Conservation (phyloP, 306 rosid species). For the Trifolium dubium region DNA sequence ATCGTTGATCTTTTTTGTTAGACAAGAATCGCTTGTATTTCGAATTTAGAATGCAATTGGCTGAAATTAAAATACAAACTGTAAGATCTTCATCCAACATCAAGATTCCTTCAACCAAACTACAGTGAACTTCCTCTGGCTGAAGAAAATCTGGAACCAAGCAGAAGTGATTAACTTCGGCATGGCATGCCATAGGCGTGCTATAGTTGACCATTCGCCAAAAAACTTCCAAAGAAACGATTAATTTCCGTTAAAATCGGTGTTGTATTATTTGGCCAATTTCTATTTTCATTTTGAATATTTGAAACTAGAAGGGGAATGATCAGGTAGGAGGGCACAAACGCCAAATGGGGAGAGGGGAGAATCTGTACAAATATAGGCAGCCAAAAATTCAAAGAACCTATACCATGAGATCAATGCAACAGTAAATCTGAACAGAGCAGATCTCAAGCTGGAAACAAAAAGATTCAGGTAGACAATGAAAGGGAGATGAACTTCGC, state of each 20-base stretch:
- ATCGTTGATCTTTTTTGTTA: background rate
- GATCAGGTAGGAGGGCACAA: slow-evolving; percentile 29
- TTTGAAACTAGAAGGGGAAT: slow-evolving; percentile 46
- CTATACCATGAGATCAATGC: slow-evolving; percentile 55
- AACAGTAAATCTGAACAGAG: slow-evolving; percentile 47
- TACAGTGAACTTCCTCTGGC: background rate
- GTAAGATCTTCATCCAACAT: background rate
- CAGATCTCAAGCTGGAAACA: slow-evolving; percentile 47
- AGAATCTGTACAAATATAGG: slow-evolving; percentile 76
- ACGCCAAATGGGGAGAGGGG: slow-evolving; percentile 28
- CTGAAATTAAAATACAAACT: background rate
- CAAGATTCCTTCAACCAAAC: background rate
- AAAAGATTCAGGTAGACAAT: slow-evolving; percentile 35
- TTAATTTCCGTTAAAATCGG: slow-evolving; percentile 44
- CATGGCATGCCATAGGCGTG: background rate
- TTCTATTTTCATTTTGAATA: slow-evolving; percentile 58
- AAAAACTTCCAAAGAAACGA: slow-evolving; percentile 20
- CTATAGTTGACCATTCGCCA: slow-evolving; percentile 1
- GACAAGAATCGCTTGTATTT: background rate
- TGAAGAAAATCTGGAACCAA: background rate
- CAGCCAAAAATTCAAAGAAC: slow-evolving; percentile 65
- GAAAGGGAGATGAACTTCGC: slow-evolving; percentile 39
- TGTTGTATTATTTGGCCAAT: slow-evolving; percentile 70
- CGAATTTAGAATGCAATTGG: background rate
- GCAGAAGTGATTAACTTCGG: background rate